Conservation (phyloP, 768 basidiomycete species). For the Tylopilus plumbeoviolaceoides region DNA sequence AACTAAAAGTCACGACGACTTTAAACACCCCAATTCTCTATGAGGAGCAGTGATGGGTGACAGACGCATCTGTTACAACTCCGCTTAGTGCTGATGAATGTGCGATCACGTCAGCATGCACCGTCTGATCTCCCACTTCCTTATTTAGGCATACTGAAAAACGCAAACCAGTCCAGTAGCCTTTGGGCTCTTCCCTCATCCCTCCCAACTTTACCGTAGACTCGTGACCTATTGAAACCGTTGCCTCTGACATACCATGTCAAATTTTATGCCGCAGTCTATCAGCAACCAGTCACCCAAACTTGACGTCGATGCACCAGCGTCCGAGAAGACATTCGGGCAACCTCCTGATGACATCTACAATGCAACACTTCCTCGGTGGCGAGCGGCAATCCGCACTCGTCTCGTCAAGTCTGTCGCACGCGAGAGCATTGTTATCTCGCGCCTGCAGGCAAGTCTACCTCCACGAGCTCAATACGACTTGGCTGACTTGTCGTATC, state of each 20-base stretch:
- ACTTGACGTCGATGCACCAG: background rate
- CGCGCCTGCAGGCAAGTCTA: slow-evolving; percentile 60
- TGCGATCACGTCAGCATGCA: too few relatives aligned
- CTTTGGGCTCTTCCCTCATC: too few relatives aligned
- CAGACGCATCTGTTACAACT: too few relatives aligned
- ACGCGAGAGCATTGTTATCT: slow-evolving; percentile 59
- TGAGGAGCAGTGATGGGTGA: too few relatives aligned
- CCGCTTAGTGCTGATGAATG: too few relatives aligned
- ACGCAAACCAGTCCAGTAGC: too few relatives aligned
- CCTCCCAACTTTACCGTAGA: background rate
- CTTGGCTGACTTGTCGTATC: slow-evolving; percentile 8
- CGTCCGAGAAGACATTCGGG: slow-evolving; percentile 5
- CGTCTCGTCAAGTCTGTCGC: slow-evolving; percentile 49
- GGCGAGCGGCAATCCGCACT: slow-evolving; percentile 60
- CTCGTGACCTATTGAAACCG: too few relatives aligned
- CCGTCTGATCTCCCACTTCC: too few relatives aligned
- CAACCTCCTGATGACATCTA: slow-evolving; percentile 50
- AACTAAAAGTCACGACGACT: too few relatives aligned
- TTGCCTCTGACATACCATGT: too few relatives aligned
- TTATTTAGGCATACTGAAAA: too few relatives aligned
- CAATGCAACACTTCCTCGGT: slow-evolving; percentile 55
- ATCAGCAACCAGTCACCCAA: background rate
- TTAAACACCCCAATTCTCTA: too few relatives aligned
- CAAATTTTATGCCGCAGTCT: slow-evolving; percentile 1
- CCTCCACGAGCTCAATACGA: background rate